Evolutionary conservation across 2,329 filamentous ascomycete genomes (phyloP).

Genomic region (Phaeosphaeria sp.): DNA sequence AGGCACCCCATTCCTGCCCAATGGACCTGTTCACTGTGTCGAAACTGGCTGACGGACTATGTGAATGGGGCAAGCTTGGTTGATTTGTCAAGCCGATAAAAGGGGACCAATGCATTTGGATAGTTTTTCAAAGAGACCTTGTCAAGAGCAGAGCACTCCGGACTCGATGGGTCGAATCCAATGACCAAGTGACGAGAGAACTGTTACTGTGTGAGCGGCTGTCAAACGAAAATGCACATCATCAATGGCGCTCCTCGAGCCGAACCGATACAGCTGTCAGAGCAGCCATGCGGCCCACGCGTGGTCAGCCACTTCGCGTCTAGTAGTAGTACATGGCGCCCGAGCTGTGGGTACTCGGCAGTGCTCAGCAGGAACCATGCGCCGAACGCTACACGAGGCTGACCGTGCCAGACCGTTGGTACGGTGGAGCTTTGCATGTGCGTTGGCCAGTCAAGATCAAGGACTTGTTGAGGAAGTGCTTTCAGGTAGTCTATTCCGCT

Average conservation of each 20-base stretch:
- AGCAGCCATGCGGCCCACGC: slow-evolving; percentile 37
- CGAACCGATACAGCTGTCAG: slow-evolving; percentile 44
- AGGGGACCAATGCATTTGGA: not conserved
- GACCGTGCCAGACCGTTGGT: slow-evolving; percentile 13
- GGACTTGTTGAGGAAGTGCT: not conserved
- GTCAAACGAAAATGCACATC: not conserved
- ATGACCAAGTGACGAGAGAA: not conserved
- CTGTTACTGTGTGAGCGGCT: not conserved
- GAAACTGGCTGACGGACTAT: not conserved
- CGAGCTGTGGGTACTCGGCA: slow-evolving; percentile 15
- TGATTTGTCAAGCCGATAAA: not conserved
- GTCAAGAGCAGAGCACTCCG: not conserved
- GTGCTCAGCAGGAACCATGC: slow-evolving; percentile 32
- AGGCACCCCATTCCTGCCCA: slow-evolving; percentile 25
- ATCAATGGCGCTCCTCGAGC: slow-evolving; percentile 23
- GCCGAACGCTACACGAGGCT: slow-evolving; percentile 30
- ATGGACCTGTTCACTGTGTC: slow-evolving; percentile 6
- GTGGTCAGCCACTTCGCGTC: slow-evolving; percentile 30
- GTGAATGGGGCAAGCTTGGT: not conserved
- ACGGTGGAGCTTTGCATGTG: not conserved
- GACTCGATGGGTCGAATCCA: not conserved
- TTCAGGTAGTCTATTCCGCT: not conserved
- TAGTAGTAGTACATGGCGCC: slow-evolving; percentile 24
- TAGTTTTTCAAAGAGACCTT: not conserved
- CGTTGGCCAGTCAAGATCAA: not conserved